Percentiles rank a stretch among this genome's conserved stretches.
Conservation (phyloP, 139 green algal genomes). For the Haematococcus lacustris region DNA sequence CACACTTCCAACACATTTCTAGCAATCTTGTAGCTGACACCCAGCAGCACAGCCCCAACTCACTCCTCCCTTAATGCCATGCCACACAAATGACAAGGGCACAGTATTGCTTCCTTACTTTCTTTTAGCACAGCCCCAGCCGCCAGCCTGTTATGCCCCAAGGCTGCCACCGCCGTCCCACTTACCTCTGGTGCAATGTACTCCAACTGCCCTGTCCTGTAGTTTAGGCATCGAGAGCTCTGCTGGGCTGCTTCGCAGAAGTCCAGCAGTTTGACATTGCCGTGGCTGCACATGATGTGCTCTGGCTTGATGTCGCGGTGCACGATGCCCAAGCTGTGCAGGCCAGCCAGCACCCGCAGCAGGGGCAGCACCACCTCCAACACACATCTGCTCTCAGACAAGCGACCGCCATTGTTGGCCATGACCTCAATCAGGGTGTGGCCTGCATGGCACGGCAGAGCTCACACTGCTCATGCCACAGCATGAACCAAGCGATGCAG, state of each 20-base stretch:
- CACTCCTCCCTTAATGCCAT: too few relatives aligned
- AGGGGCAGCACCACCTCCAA: slow-evolving; percentile 31
- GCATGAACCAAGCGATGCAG: background rate
- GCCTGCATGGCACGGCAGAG: slow-evolving; percentile 12
- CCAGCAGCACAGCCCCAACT: too few relatives aligned
- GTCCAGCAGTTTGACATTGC: slow-evolving; percentile 32
- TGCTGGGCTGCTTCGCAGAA: slow-evolving; percentile 14
- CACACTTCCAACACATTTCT: too few relatives aligned
- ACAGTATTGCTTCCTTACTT: too few relatives aligned
- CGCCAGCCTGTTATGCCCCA: too few relatives aligned
- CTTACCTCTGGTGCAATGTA: slow-evolving; percentile 37
- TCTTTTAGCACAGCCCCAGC: too few relatives aligned
- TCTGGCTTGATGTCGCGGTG: slow-evolving; percentile 58
- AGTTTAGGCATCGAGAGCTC: slow-evolving; percentile 25
- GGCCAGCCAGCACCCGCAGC: slow-evolving; percentile 17
- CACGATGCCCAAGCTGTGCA: slow-evolving; percentile 38
- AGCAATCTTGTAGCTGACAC: too few relatives aligned
- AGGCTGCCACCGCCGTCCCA: background rate
- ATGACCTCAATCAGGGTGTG: slow-evolving; percentile 40
- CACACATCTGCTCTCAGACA: slow-evolving; percentile 28
- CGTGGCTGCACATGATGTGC: slow-evolving; percentile 42
- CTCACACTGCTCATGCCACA: background rate
- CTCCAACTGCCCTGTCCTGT: slow-evolving; percentile 28
- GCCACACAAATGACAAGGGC: too few relatives aligned
- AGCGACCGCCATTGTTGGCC: slow-evolving; percentile 27